Conservation (phyloP, 257 asterid genomes). For the Primulina huaijiensis region DNA sequence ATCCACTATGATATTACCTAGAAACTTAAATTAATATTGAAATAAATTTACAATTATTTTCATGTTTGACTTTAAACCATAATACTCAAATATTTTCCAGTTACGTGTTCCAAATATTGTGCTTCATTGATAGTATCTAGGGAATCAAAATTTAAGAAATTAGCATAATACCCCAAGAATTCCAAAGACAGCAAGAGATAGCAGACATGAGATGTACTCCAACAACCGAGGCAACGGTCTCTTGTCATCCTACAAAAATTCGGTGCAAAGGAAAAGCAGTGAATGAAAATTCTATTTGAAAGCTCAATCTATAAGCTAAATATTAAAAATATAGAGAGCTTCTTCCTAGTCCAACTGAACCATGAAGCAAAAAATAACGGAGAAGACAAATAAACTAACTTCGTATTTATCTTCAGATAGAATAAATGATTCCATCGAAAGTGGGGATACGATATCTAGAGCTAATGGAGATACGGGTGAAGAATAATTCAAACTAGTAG, state of each 20-base stretch:
- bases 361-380: not conserved
- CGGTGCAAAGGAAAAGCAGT: slow-evolving; percentile 1
- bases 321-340: not conserved
- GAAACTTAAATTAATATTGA: not conserved
- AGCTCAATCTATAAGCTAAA: not conserved
- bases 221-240: slow-evolving; percentile 42
- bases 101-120: not conserved
- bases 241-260: slow-evolving; percentile 42
- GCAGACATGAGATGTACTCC: slow-evolving; percentile 49
- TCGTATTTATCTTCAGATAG: slow-evolving; percentile 34
- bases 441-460: slow-evolving; percentile 18
- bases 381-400: slow-evolving; percentile 32
- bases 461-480: slow-evolving; percentile 21
- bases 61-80: not conserved
- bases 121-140: not conserved
- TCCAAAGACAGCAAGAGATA: slow-evolving; percentile 66
- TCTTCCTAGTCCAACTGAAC: not conserved
- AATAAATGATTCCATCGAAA: slow-evolving; percentile 33
- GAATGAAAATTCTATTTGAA: not conserved
- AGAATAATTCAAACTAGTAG: not conserved
- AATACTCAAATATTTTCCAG: not conserved
- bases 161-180: slow-evolving; percentile 54
- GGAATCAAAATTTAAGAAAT: not conserved
- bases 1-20: not conserved
- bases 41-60: too few species aligned